Evolutionary conservation across 2,329 filamentous ascomycete genomes (phyloP), one percentile per base, ranked within the genome.

Genomic region (Cladosporium velox): DNA sequence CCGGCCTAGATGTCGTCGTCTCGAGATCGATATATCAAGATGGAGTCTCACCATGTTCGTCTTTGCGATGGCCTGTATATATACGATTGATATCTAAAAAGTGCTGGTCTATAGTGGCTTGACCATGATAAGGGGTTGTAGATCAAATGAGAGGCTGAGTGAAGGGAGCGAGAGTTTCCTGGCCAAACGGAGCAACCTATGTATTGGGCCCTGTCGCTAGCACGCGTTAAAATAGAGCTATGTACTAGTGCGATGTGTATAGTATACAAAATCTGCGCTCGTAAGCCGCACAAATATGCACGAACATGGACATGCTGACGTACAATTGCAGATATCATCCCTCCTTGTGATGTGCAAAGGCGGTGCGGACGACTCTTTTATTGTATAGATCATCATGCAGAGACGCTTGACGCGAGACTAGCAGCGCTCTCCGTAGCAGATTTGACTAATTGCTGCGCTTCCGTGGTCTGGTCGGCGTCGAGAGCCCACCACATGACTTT

Each of bases 401-500:
- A n/a, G 26, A 35, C 61, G 28, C 61, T 47, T 2, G 61, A 47
- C 12, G 52, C 59, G 18, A 51, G 6, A 57, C 34, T 58, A 24
- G 57, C 35, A 28, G 38, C 49, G 21, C 26, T 55, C 59, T 51
- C 38, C 10, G 65, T 63, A 10, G 59, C 57, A 8, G 18, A 41
- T 35, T 66, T 64, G n/a, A 57, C 26, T 3, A 57, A 1, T n/a
- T 49, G 24, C 12, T 41, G 32, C 38, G 65, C 65, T n/a, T 52
- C 65, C 24, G 35, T 32, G 11, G 49, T 51, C 51, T 63, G 41
- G 28, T 66, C 65, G 6, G 35, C n/a, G 12, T 59, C 59, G 12
- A 66, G 38, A 21, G 64, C 64, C 64, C 57, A 60, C 34, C 55
- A 60, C 64, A 65, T 65, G 15, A 65, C 18, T 24, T 65, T 59